phyloP scores from a whole-genome alignment of 371 early-diverging fungal genomes.

The Smittium culicis region DNA sequence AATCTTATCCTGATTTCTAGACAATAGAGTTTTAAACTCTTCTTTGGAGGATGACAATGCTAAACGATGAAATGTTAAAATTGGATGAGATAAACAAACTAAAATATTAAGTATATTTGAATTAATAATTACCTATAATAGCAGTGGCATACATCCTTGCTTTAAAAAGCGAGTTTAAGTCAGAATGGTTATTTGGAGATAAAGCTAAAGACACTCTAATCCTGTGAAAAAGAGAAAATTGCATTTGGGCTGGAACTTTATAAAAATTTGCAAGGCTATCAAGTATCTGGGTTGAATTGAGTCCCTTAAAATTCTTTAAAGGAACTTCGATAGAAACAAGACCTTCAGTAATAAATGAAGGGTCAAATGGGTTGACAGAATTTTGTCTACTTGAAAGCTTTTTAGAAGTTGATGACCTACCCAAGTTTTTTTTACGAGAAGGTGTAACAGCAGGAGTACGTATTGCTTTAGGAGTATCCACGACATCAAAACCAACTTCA shows the following conservation, averaged over 20 bases:
- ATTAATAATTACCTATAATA: constrained; percentile 32
- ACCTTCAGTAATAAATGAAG: constrained; percentile 16
- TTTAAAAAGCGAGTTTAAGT: constrained; percentile 42
- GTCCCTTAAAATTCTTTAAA: constrained; percentile 13
- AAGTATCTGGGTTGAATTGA: constrained; percentile 28
- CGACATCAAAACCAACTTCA: background rate
- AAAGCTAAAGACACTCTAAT: constrained; percentile 57
- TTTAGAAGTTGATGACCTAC: background rate
- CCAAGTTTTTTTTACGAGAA: background rate
- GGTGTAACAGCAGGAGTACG: background rate
- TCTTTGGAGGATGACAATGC: constrained; percentile 34
- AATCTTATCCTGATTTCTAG: constrained; percentile 72
- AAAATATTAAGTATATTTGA: background rate
- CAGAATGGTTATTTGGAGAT: constrained; percentile 24
- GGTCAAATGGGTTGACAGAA: background rate
- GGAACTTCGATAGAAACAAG: constrained; percentile 22
- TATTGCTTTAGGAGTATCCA: background rate
- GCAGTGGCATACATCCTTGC: constrained; percentile 68
- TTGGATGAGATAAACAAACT: background rate
- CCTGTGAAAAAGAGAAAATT: constrained; percentile 61
- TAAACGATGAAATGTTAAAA: background rate
- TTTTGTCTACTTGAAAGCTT: background rate
- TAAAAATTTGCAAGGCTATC: constrained; percentile 40
- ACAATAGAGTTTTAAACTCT: constrained; percentile 53
- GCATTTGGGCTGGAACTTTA: constrained; percentile 58